Percentiles rank a stretch among this genome's conserved stretches.
These are phyloP conservation scores for Flammula alnicola DNA, from an alignment of 1,284 basidiomycete species.

Conservation along the genomic window DNA sequence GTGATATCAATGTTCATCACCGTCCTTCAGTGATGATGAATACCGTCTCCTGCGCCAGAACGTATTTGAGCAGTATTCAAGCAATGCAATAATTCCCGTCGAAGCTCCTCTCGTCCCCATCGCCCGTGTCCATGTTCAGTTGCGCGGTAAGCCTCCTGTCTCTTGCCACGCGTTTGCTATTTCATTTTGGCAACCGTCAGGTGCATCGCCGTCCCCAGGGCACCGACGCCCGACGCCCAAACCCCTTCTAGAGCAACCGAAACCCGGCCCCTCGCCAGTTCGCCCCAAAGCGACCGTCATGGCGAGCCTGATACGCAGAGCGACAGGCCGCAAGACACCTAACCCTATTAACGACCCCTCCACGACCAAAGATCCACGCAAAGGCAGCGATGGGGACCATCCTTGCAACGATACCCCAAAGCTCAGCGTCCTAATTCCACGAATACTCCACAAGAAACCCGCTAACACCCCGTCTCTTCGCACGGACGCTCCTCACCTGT, in stretches of 20 bases:
- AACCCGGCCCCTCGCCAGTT: conserved; percentile 28
- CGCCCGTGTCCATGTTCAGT: conserved; percentile 20
- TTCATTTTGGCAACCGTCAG: conserved; percentile 3
- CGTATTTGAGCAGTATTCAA: conserved; percentile 46
- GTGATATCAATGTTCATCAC: conserved; percentile 6
- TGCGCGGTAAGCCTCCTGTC: too few relatives aligned
- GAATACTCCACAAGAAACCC: conserved; percentile 43
- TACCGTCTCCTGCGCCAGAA: conserved; percentile 51
- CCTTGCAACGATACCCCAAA: conserved; percentile 22
- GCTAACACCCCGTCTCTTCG: conserved; percentile 34
- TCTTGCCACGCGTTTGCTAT: too few relatives aligned
- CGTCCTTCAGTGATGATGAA: conserved; percentile 47
- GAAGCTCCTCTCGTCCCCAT: conserved; percentile 34
- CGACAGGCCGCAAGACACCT: conserved; percentile 43
- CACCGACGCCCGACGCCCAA: conserved; percentile 29
- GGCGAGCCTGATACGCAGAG: conserved; percentile 59
- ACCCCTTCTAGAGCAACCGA: conserved; percentile 25
- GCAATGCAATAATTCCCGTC: conserved; percentile 31
- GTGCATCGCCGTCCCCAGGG: conserved; percentile 7
- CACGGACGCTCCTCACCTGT: conserved; percentile 23
- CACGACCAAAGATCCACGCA: conserved; percentile 14
- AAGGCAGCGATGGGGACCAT: background rate
- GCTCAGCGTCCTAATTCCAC: conserved; percentile 39
- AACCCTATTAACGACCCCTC: conserved; percentile 34
- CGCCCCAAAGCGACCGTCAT: conserved; percentile 55